Base-by-base conservation (phyloP, 371 early-diverging fungal genomes). In the Funneliformis caledonium region DNA sequence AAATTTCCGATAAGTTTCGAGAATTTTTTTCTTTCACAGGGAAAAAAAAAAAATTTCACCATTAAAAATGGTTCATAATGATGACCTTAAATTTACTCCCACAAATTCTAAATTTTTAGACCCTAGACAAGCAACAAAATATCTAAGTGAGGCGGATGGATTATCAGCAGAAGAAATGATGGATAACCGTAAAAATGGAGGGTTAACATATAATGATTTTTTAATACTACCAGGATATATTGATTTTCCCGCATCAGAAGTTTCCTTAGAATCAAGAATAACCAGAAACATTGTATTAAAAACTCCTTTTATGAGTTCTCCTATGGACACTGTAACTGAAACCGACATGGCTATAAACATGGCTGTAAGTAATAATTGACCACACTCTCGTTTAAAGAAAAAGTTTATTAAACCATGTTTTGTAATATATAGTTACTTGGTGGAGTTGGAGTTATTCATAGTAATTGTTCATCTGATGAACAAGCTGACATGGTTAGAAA, bases 251-350 rank as follows among this genome's bases (percentile, higher is more conserved):
- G 97, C 97, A 42, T 88, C 91, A 82, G 85, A 86, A 22, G 94
- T 95, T 50, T 86, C 88, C 80, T 89, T 96, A 74, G 95, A 94
- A 80, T 89, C 93, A 83, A 92, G 91, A 86, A 91, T 98, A 82
- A 97, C 97, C 43, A 94, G 91, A 88, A 92, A 95, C 81, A 94
- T 95, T 83, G 87, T 91, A 70, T 88, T 97, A 86, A 95, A 94
- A 88, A 94, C 95, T 33, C 98, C 98, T 11, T 94, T 98, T 86
- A 84, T 97, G 85, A 96, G 96, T 37, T 93, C 94, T 81, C 97
- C 98, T 81, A 98, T 98, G 98, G 98, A 98, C 87, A 98, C 98
- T 67, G 98, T 98, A 52, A 97, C 98, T 52, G 98, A 98, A 88
- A 87, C 96, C 47, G 93, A 95, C 37, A 98, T 98, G 98, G 98